Percentiles rank a stretch among this genome's conserved stretches.
These are phyloP conservation scores for Microdochium trichocladiopsis DNA, from an alignment of 2,329 filamentous ascomycete species.

Conservation along the genomic window DNA sequence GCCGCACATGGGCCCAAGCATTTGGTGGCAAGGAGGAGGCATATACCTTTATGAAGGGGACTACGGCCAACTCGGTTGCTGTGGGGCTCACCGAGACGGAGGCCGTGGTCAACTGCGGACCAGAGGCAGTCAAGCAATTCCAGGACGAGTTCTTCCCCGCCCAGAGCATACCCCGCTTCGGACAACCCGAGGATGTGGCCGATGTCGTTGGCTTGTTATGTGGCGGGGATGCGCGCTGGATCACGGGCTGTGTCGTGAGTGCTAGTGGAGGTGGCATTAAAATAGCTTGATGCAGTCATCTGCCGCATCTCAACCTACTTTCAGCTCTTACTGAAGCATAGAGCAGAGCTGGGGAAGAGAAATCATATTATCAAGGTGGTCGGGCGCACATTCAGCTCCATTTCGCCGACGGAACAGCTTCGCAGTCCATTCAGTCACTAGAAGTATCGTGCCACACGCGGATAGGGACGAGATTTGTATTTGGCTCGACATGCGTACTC, in stretches of 20 bases:
- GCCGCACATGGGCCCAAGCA: conserved; percentile 52
- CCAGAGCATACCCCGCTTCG: conserved; percentile 38
- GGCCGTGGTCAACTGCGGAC: conserved; percentile 21
- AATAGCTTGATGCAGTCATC: not conserved
- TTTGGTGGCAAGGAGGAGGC: conserved; percentile 37
- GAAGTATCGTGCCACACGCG: too few relatives aligned
- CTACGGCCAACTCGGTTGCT: conserved; percentile 53
- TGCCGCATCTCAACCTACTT: not conserved
- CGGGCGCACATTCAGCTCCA: too few relatives aligned
- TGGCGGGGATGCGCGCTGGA: conserved; percentile 58
- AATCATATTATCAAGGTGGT: too few relatives aligned
- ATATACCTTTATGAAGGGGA: conserved; percentile 25
- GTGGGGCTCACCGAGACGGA: conserved; percentile 43
- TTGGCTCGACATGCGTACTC: too few relatives aligned
- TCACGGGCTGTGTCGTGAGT: conserved; percentile 65
- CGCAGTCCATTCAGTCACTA: too few relatives aligned
- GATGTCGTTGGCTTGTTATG: conserved; percentile 67
- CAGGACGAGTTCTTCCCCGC: conserved; percentile 23
- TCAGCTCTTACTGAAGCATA: not conserved
- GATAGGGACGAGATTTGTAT: too few relatives aligned
- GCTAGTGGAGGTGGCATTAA: conserved; percentile 47
- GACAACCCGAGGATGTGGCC: conserved; percentile 60
- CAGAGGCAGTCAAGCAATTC: conserved; percentile 20
- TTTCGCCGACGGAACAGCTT: too few relatives aligned
- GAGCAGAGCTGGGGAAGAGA: too few relatives aligned